phyloP scores from a whole-genome alignment of 1,139 yeast species.

The Lodderomyces pseudojiufengensis region DNA sequence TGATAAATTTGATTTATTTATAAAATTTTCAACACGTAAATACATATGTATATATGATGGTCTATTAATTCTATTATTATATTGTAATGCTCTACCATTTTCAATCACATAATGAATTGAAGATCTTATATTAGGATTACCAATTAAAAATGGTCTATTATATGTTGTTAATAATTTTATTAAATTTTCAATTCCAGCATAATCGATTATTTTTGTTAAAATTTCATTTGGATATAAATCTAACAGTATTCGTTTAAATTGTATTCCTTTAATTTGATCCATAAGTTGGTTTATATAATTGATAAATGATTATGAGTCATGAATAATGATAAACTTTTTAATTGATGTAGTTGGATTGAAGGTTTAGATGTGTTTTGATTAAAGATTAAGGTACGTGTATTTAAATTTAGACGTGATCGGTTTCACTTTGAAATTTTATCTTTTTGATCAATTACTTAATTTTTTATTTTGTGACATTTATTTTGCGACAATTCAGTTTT shows the following conservation, averaged over 20 bases:
- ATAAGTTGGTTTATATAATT: not conserved
- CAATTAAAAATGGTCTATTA: conserved; percentile 7
- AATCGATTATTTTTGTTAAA: conserved; percentile 8
- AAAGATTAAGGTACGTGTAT: no score
- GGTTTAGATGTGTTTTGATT: no score
- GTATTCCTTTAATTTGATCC: not conserved
- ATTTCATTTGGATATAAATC: conserved; percentile 12
- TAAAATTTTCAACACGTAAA: conserved; percentile 13
- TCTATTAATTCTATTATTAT: conserved; percentile 14
- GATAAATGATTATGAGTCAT: not conserved
- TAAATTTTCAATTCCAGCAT: conserved; percentile 9
- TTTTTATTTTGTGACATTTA: no score
- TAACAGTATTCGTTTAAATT: not conserved
- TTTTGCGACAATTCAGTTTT: no score
- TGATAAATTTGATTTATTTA: conserved; percentile 10
- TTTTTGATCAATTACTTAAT: no score
- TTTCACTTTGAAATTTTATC: no score
- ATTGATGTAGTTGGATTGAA: no score
- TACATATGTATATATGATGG: conserved; percentile 16
- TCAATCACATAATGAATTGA: conserved; percentile 10
- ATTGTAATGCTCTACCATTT: conserved; percentile 8
- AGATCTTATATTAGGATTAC: conserved; percentile 7
- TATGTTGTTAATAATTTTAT: conserved; percentile 6
- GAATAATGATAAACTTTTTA: no score
- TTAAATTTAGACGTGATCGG: no score